Base-by-base conservation (phyloP, 2,329 filamentous ascomycete genomes). In the Xylaria sp. region DNA sequence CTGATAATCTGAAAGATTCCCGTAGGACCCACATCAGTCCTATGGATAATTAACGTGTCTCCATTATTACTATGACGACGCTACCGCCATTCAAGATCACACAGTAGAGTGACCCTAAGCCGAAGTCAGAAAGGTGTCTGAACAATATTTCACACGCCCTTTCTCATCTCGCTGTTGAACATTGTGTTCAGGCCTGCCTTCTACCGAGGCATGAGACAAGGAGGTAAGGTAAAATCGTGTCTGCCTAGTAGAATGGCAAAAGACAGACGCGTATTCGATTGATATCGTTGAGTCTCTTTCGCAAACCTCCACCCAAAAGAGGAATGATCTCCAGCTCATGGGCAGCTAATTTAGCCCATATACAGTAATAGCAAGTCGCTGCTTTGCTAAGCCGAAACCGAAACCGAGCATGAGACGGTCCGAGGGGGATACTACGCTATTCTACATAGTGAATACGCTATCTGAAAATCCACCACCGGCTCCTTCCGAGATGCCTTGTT, bases 261-360 rank as follows among this genome's bases (percentile, higher is more conserved):
- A 50, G 7, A 35, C 4, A 21, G 21, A 35, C 47, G 2, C 28
- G 28, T 35, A 12, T 7, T 31, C 9, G 28, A 31, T 31, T 5
- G 8, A 23, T 45, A n/a, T 52, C 37, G 23, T 47, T 35, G 46
- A 40, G 38, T 25, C 23, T 46, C 31, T 43, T 14, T 63, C 60
- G 60, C 60, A 63, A 63, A 25, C 49, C 37, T 14, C 37, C 43
- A 57, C 61, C 15, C 2, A 60, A 63, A 56, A 21, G 31, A 38
- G 56, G 55, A 51, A 35, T 12, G 28, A 45, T 51, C 31, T 46
- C 7, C 40, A 2, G 7, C 7, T 12, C 19, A 31, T 47, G 2
- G 45, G 45, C 15, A 17, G n/a, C 45, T 31, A 47, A 47, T 40
- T 19, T 28, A 14, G 31, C 35, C 11, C 21, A 17, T 8, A 21